phyloP scores from a whole-genome alignment of 805 yeast species.

The Kuraishia cidri region DNA sequence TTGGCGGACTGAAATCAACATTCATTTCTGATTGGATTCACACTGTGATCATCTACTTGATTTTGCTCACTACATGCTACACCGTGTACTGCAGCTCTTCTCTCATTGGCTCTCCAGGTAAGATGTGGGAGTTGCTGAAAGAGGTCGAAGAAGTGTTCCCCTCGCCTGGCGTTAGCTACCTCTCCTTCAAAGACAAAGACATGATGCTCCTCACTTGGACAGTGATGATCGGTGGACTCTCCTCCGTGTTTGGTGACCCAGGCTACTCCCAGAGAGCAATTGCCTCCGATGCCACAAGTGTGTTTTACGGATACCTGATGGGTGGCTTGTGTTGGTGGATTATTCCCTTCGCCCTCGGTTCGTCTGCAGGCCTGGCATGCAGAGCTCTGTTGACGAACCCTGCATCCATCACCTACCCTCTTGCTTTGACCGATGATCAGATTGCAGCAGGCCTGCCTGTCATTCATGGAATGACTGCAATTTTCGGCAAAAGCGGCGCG shows the following conservation, averaged over 20 bases:
- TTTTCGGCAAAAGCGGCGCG: conserved; percentile 31
- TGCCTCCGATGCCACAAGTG: conserved; percentile 26
- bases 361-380: conserved; percentile 25
- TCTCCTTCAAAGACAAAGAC: conserved; percentile 20
- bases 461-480: conserved; percentile 20
- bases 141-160: conserved; percentile 24
- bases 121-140: conserved; percentile 29
- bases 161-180: conserved; percentile 18
- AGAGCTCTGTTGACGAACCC: conserved; percentile 22
- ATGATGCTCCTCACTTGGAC: conserved; percentile 22
- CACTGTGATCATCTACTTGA: conserved; percentile 24
- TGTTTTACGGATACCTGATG: conserved; percentile 22
- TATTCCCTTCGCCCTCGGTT: conserved; percentile 25
- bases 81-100: conserved; percentile 24
- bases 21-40: conserved; percentile 46
- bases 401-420: conserved; percentile 30
- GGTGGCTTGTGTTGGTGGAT: conserved; percentile 29
- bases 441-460: conserved; percentile 29
- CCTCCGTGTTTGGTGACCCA: conserved; percentile 25
- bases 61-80: conserved; percentile 21
- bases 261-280: conserved; percentile 31
- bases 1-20: conserved; percentile 47
- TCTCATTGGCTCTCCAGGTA: conserved; percentile 34
- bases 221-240: conserved; percentile 20
- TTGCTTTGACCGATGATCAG: conserved; percentile 23